These are phyloP conservation scores for Conticribra weissflogii DNA, from an alignment of 108 stramenopile genomes.

Conservation along the genomic window DNA sequence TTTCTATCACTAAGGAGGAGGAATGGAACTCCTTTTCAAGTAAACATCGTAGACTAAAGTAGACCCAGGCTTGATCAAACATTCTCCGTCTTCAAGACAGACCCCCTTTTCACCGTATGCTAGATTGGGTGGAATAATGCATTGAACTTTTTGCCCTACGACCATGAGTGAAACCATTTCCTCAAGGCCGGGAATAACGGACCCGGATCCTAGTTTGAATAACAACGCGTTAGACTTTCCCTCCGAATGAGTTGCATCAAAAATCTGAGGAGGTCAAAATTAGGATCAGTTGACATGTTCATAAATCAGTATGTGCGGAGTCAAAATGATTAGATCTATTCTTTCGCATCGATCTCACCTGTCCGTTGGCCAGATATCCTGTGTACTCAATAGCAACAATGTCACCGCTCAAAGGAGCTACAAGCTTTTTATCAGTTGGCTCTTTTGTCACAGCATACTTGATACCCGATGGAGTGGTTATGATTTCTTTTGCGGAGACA, in stretches of 20 bases:
- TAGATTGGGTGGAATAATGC: conserved; percentile 82
- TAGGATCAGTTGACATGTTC: not conserved
- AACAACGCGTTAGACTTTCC: conserved; percentile 78
- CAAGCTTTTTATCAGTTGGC: conserved; percentile 45
- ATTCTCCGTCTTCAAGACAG: conserved; percentile 84
- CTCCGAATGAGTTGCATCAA: conserved; percentile 86
- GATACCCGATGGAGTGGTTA: conserved; percentile 65
- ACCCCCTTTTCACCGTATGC: conserved; percentile 86
- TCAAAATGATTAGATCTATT: not conserved
- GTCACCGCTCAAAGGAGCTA: conserved; percentile 64
- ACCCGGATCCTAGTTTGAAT: conserved; percentile 76
- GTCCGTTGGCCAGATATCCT: conserved; percentile 79
- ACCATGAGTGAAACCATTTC: conserved; percentile 77
- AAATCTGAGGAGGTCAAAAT: conserved; percentile 46
- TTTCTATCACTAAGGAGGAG: conserved; percentile 78
- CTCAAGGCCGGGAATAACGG: conserved; percentile 80
- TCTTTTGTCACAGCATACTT: conserved; percentile 77
- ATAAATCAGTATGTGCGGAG: not conserved
- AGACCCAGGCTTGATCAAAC: conserved; percentile 83
- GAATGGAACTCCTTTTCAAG: conserved; percentile 78
- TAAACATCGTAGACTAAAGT: conserved; percentile 86
- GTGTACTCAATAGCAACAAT: conserved; percentile 89
- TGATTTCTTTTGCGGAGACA: conserved; percentile 50
- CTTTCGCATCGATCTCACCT: conserved; percentile 14
- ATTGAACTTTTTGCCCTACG: conserved; percentile 86